Conservation (phyloP, 371 early-diverging fungal species). For the Mortierella polycephala region DNA sequence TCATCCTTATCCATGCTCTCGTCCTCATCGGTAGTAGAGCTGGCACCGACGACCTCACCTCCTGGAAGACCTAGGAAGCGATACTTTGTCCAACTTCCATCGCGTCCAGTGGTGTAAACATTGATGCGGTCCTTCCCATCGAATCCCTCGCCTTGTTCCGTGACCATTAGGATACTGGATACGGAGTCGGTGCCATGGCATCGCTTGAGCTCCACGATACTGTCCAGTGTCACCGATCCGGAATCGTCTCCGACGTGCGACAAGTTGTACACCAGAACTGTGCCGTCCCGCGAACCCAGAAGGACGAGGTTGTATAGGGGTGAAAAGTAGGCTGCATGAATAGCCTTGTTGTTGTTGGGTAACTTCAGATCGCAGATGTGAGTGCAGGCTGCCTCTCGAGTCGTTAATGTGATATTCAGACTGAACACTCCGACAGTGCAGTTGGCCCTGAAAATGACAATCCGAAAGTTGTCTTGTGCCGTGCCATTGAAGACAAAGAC, state of each 20-base stretch:
- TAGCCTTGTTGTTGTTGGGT: conserved; percentile 61
- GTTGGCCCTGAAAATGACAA: conserved; percentile 47
- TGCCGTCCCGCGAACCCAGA: conserved; percentile 72
- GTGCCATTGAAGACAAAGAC: conserved; percentile 31
- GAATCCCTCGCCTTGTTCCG: conserved; percentile 41
- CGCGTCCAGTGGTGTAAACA: conserved; percentile 77
- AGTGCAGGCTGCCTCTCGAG: conserved; percentile 38
- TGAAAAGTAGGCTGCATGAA: conserved; percentile 59
- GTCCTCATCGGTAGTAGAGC: conserved; percentile 22
- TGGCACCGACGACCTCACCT: conserved; percentile 31
- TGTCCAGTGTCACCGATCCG: conserved; percentile 5
- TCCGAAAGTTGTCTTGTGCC: conserved; percentile 18
- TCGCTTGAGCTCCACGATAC: conserved; percentile 62
- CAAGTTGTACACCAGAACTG: conserved; percentile 65
- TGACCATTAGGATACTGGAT: conserved; percentile 43
- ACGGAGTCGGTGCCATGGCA: conserved; percentile 61
- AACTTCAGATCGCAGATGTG: conserved; percentile 59
- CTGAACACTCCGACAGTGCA: conserved; percentile 43
- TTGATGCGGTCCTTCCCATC: conserved; percentile 55
- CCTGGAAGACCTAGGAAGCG: conserved; percentile 57
- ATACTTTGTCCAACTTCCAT: conserved; percentile 74
- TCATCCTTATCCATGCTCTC: conserved; percentile 25
- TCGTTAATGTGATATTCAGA: conserved; percentile 1
- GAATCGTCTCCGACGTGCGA: conserved; percentile 1
- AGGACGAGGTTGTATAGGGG: conserved; percentile 60